Conservation (phyloP, 257 asterid genomes). For the Nicotiana benthamiana region DNA sequence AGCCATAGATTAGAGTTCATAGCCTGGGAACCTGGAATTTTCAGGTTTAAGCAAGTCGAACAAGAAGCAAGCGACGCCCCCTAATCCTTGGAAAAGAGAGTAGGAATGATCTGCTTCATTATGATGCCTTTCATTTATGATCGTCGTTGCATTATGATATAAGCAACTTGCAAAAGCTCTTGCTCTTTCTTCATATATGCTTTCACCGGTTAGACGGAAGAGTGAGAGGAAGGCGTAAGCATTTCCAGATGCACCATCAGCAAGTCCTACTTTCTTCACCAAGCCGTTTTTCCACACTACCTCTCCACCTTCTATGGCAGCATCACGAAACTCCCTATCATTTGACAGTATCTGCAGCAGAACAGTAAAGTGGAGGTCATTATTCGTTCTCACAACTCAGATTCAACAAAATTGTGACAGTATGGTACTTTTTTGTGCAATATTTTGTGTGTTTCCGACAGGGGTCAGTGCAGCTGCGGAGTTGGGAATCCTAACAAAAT, state of each 20-base stretch:
- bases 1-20: constrained; percentile 34
- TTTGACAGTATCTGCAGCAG: constrained; percentile 37
- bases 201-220: constrained; percentile 54
- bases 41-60: constrained; percentile 42
- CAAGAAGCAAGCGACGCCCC: constrained; percentile 62
- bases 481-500: too few species aligned
- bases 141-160: constrained; percentile 25
- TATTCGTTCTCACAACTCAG: background rate
- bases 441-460: too few species aligned
- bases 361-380: background rate
- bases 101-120: constrained; percentile 30
- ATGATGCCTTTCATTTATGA: background rate
- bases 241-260: constrained; percentile 63
- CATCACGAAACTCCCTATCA: constrained; percentile 62
- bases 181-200: constrained; percentile 58
- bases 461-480: too few species aligned
- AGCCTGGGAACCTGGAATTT: constrained; percentile 58
- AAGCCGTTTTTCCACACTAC: constrained; percentile 77
- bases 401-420: background rate
- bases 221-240: constrained; percentile 64
- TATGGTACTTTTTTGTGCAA: background rate
- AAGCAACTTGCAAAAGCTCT: constrained; percentile 58
- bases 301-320: constrained; percentile 84
- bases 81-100: constrained; percentile 63
- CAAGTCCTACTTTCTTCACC: constrained; percentile 61